phyloP scores from a whole-genome alignment of 352 stramenopile species.

The Globisporangium echinulatum region DNA sequence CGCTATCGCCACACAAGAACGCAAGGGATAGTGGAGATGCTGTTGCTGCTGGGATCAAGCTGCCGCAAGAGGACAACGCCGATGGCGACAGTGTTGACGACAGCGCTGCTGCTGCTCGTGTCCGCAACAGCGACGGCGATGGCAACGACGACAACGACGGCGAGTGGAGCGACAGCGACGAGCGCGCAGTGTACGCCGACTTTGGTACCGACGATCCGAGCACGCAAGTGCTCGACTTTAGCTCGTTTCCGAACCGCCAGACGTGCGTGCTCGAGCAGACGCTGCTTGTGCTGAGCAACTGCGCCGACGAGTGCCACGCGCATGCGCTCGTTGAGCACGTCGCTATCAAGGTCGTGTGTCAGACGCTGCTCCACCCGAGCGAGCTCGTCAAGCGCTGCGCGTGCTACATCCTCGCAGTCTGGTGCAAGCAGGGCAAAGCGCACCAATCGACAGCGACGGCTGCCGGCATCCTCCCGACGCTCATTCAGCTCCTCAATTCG shows the following conservation, averaged over 20 bases:
- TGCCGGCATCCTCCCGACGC: slow-evolving; percentile 28
- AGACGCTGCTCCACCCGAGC: slow-evolving; percentile 48
- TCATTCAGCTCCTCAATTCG: slow-evolving; percentile 60
- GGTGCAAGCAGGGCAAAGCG: slow-evolving; percentile 41
- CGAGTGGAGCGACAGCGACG: slow-evolving; percentile 6
- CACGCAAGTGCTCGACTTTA: slow-evolving; percentile 44
- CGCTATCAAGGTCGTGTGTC: slow-evolving; percentile 51
- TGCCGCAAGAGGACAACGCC: background rate
- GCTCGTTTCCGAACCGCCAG: slow-evolving; percentile 46
- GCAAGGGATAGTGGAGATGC: no score
- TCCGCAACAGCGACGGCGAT: background rate
- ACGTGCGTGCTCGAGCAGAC: slow-evolving; percentile 61
- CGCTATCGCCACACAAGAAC: slow-evolving; percentile 10
- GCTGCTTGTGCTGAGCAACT: slow-evolving; percentile 65
- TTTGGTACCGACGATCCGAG: slow-evolving; percentile 11
- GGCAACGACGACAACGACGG: slow-evolving; percentile 8
- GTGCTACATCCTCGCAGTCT: slow-evolving; percentile 59
- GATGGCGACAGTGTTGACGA: background rate
- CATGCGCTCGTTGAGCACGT: slow-evolving; percentile 34
- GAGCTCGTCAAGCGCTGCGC: slow-evolving; percentile 64
- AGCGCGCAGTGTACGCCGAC: slow-evolving; percentile 8
- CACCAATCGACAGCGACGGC: slow-evolving; percentile 47
- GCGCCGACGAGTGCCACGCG: slow-evolving; percentile 36
- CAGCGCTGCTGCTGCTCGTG: background rate
- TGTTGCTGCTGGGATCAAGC: background rate